phyloP scores from a whole-genome alignment of 2,329 filamentous ascomycete genomes.

The Fusarium albidum region DNA sequence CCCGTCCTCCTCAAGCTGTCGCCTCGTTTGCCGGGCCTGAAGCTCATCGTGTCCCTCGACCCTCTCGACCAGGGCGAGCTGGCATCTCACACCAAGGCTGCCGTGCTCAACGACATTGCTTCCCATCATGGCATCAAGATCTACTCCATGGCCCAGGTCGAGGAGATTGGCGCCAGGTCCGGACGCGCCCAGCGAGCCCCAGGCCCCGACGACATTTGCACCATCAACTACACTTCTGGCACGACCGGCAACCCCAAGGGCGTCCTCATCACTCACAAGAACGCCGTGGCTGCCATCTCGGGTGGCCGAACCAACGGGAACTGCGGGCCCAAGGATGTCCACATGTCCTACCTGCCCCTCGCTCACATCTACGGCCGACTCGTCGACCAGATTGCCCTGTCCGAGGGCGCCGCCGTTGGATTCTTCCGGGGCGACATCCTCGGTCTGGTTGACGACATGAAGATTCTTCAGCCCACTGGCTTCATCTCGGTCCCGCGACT shows the following conservation, averaged over 20 bases:
- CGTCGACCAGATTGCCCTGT: conserved; percentile 77
- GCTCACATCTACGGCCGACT: conserved; percentile 95
- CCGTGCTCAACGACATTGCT: conserved; percentile 79
- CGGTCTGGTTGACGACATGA: conserved; percentile 89
- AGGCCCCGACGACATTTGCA: conserved; percentile 77
- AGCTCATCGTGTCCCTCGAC: conserved; percentile 89
- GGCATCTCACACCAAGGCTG: conserved; percentile 78
- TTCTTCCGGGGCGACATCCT: conserved; percentile 95
- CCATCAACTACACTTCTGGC: conserved; percentile 91
- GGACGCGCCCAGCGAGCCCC: conserved; percentile 77
- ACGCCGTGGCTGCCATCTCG: conserved; percentile 77
- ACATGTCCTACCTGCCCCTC: conserved; percentile 88
- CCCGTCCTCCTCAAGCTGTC: conserved; percentile 81
- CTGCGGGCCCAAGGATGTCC: conserved; percentile 63
- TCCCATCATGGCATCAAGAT: conserved; percentile 78
- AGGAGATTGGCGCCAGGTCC: conserved; percentile 77
- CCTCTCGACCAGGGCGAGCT: conserved; percentile 81
- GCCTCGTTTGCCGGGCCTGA: conserved; percentile 79
- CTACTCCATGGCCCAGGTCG: conserved; percentile 81
- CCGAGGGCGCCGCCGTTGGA: conserved; percentile 78
- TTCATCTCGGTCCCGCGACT: conserved; percentile 92
- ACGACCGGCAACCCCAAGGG: conserved; percentile 86
- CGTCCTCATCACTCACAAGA: conserved; percentile 82
- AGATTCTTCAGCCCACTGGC: conserved; percentile 80
- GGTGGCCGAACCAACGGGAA: conserved; percentile 64